Evolutionary conservation across 2,329 filamentous ascomycete species (phyloP).

Genomic region (Aspergillus fructus): DNA sequence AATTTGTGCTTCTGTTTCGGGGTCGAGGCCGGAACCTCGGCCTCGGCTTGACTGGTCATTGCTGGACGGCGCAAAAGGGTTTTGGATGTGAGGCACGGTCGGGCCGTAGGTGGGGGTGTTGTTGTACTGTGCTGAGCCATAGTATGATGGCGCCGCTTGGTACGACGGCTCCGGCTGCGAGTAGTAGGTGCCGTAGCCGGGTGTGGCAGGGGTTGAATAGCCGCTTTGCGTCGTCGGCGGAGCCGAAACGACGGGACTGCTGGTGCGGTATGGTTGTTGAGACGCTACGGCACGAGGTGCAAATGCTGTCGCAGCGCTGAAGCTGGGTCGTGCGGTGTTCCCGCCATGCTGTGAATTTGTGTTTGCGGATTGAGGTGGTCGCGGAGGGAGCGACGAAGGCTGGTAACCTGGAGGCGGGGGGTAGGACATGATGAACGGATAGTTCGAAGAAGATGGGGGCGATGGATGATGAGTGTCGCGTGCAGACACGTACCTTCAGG

Average conservation of each 20-base stretch:
- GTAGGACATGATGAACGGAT: conserved; percentile 71
- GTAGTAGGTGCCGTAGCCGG: conserved; percentile 42
- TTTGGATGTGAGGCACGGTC: conserved; percentile 68
- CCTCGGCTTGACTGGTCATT: conserved; percentile 30
- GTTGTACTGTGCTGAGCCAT: conserved; percentile 47
- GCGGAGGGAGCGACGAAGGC: conserved; percentile 69
- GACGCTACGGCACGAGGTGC: conserved; percentile 59
- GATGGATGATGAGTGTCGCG: conserved; percentile 30
- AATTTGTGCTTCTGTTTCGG: conserved; percentile 86
- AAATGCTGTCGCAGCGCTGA: conserved; percentile 55
- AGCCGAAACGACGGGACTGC: conserved; percentile 36
- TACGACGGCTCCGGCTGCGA: conserved; percentile 40
- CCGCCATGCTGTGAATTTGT: conserved; percentile 36
- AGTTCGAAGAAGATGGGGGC: conserved; percentile 33
- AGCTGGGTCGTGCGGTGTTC: conserved; percentile 27
- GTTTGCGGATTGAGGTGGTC: conserved; percentile 64
- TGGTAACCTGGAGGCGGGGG: conserved; percentile 75
- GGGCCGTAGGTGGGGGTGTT: conserved; percentile 46
- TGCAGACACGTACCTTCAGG: conserved; percentile 45
- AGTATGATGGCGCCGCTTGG: conserved; percentile 41
- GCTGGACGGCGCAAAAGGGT: conserved; percentile 72
- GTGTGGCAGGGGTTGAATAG: conserved; percentile 39
- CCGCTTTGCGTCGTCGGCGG: conserved; percentile 34
- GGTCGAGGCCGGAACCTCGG: conserved; percentile 53
- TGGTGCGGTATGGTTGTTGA: conserved; percentile 40